Conservation (phyloP, 2,329 filamentous ascomycete species). For the Microascus cirrosus region DNA sequence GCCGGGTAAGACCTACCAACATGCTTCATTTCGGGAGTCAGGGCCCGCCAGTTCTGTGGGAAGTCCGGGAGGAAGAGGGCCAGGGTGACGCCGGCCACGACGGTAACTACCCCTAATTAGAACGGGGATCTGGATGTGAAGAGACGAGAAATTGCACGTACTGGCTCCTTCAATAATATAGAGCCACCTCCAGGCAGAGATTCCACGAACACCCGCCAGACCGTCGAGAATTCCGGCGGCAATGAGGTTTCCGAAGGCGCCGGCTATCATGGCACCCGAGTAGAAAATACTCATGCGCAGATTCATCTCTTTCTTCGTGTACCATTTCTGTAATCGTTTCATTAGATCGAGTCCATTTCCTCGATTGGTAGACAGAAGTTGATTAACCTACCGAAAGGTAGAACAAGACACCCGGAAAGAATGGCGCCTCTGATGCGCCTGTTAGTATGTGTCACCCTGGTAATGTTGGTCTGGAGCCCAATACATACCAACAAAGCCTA, state of each 20-base stretch:
- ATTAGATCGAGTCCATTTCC: no score
- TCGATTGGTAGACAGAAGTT: no score
- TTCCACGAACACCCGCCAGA: slow-evolving; percentile 8
- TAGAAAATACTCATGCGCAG: slow-evolving; percentile 21
- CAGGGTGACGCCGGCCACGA: background rate
- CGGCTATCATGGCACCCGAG: slow-evolving; percentile 17
- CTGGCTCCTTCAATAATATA: slow-evolving; percentile 16
- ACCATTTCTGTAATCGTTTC: no score
- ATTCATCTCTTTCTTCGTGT: slow-evolving; percentile 23
- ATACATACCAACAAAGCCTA: no score
- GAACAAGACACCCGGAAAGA: slow-evolving; percentile 34
- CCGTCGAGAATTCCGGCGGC: slow-evolving; percentile 18
- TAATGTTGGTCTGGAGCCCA: no score
- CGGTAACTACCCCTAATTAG: background rate
- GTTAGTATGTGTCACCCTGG: no score
- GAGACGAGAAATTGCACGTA: slow-evolving; percentile 11
- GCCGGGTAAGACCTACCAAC: no score
- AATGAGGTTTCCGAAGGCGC: slow-evolving; percentile 23
- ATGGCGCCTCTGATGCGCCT: no score
- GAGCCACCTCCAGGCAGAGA: slow-evolving; percentile 19
- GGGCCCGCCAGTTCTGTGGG: no score
- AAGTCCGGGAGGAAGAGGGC: no score
- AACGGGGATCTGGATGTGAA: slow-evolving; percentile 13
- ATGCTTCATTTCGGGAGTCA: no score
- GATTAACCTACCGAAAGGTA: no score